phyloP scores from a whole-genome alignment of 108 stramenopile genomes.

The Nitzschia palea region DNA sequence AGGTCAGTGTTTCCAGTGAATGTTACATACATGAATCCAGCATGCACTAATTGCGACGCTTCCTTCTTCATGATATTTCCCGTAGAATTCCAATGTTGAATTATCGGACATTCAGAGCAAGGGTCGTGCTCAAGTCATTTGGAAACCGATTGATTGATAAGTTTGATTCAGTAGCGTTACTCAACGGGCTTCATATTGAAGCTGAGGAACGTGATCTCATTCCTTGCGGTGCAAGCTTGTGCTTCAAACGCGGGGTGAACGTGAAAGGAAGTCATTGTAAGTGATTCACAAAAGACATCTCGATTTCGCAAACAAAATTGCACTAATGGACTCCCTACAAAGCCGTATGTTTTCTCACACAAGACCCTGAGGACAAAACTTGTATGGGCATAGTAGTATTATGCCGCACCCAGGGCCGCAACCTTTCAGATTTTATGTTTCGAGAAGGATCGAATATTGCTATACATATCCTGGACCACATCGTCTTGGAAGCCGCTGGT shows the following conservation, averaged over 20 bases:
- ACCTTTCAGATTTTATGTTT: conserved; percentile 46
- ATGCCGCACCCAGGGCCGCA: conserved; percentile 38
- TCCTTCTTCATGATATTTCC: neutral
- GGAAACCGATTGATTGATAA: conserved; percentile 30
- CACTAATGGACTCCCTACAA: neutral
- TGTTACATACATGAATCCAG: too few relatives aligned
- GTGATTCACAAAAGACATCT: neutral
- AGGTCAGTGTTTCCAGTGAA: too few relatives aligned
- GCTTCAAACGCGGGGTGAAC: conserved; percentile 28
- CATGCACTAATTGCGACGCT: neutral
- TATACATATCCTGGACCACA: conserved; percentile 40
- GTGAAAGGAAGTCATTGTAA: conserved; percentile 42
- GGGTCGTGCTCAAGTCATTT: conserved; percentile 28
- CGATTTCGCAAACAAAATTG: neutral
- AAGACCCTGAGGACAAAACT: conserved; percentile 3
- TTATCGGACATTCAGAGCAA: conserved; percentile 34
- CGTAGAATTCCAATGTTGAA: conserved; percentile 29
- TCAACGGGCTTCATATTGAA: conserved; percentile 24
- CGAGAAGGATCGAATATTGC: conserved; percentile 39
- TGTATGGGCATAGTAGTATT: conserved; percentile 35
- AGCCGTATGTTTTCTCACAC: conserved; percentile 36
- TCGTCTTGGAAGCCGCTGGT: conserved; percentile 32
- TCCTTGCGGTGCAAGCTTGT: conserved; percentile 25
- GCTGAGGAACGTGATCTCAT: conserved; percentile 31
- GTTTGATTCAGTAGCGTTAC: conserved; percentile 26